Base-by-base conservation (phyloP, 495 filamentous ascomycete genomes). In the Tricharina praecox region DNA sequence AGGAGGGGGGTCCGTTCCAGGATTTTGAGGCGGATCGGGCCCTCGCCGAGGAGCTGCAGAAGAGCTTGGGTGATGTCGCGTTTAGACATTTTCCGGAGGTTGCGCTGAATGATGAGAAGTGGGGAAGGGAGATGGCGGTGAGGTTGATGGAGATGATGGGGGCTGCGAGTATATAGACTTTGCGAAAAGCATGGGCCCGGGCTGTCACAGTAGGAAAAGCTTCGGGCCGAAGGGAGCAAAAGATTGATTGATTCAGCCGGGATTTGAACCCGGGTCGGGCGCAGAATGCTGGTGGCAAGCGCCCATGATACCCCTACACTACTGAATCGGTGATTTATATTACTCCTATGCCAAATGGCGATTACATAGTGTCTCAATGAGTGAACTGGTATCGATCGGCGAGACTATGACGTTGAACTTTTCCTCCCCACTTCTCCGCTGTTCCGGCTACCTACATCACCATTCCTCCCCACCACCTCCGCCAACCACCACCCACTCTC, bases 101-200 rank as follows among this genome's bases (percentile, higher is more conserved):
- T 8, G 53, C 55, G 5, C 66, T 76, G 23, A 75, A 76, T 55
- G 64, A 75, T 47, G 53, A 54, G 1, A 59, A 33, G 0, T 71
- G 71, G 57, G 67, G 65, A 0, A 36, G 9, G 32, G 28, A 18
- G 20, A 23, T 52, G 15, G 55, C 41, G 30, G 32, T 35, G 25
- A 26, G 45, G 26, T 46, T 58, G 38, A 24, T 53, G 2, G 30
- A 44, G 19, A 51, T 56, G 45, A 48, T 56, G 46, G 38, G 42
- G 19, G 49, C 37, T 40, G n/a, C n/a, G n/a, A n/a, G n/a, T n/a
- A n/a, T n/a, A n/a, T n/a, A n/a, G n/a, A n/a, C n/a, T n/a, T n/a
- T n/a, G n/a, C n/a, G n/a, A n/a, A n/a, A n/a, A n/a, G n/a, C n/a
- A n/a, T n/a, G n/a, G n/a, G n/a, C n/a, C n/a, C n/a, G n/a, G n/a